Base-by-base conservation (phyloP, 148 eudicot species). In the Chenopodium berlandieri region DNA sequence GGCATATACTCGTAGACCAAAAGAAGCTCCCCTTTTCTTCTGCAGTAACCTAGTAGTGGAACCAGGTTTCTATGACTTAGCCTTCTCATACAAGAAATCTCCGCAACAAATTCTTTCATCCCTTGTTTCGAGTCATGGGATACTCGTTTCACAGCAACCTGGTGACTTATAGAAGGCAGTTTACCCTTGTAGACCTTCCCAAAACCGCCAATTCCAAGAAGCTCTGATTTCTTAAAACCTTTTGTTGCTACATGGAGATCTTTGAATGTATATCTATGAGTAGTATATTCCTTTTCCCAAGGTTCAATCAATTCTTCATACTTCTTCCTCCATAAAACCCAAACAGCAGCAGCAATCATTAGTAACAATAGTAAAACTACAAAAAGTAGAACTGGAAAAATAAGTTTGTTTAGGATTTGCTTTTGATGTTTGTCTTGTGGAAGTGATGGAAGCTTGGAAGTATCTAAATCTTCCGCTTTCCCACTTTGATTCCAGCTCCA, bases 141-240 rank as follows among this genome's bases (percentile, higher is more conserved):
- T 17, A 88, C 77, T 75, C 72, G 86, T 84, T 88, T 88, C 2
- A 89, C 67, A 0, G 89, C 89, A 40, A 89, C 75, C 73, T 83
- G 71, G 54, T 48, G 25, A 12, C 79, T 70, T 7, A 23, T 78
- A 79, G 62, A 48, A 14, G 85, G 78, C 73, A 86, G 75, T 4
- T 81, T 31, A 13, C 91, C 91, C 83, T 68, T 86, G 67, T 89
- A 89, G 69, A 89, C 91, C 66, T 86, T 88, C 9, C 90, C 90
- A 22, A 88, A 88, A 56, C 86, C 88, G 23, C 90, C 88, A 48
- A 78, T 78, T 63, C 91, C 91, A 4, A 85, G 75, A 50, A 86
- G 73, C 37, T 83, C 86, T 9, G 75, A 73, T 48, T 81, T 82
- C 73, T 75, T 77, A 44, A 89, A 89, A 68, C 89, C 89, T 71